Evolutionary conservation across 768 basidiomycete species (phyloP).

Genomic region (Flagelloscypha sp.): DNA sequence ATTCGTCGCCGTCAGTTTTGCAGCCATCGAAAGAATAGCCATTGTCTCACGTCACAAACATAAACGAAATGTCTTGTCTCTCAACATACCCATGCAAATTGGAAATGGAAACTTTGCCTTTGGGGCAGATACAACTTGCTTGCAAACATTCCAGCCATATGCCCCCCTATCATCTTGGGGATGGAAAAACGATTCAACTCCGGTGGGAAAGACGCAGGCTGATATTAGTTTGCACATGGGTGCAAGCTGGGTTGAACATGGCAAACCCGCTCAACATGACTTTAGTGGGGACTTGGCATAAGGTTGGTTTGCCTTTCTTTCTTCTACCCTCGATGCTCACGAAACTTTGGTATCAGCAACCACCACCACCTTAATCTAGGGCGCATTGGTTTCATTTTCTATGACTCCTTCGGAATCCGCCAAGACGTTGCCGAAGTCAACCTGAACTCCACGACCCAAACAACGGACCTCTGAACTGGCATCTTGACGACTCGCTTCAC

Average conservation of each 20-base stretch:
- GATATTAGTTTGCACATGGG: slow-evolving; percentile 42
- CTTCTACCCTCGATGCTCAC: slow-evolving; percentile 27
- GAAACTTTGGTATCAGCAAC: slow-evolving; percentile 53
- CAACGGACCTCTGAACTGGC: slow-evolving; percentile 51
- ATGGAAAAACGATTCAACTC: slow-evolving; percentile 53
- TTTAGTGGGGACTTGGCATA: too few species aligned
- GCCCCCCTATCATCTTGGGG: slow-evolving; percentile 53
- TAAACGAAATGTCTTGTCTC: slow-evolving; percentile 35
- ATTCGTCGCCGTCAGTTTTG: neutral
- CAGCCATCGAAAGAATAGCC: slow-evolving; percentile 32
- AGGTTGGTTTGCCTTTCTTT: too few species aligned
- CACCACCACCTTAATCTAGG: slow-evolving; percentile 52
- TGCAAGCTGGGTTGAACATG: slow-evolving; percentile 43
- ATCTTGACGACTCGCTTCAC: slow-evolving; percentile 37
- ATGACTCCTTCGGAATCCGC: slow-evolving; percentile 17
- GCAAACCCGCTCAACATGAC: slow-evolving; percentile 39
- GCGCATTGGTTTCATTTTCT: slow-evolving; percentile 38
- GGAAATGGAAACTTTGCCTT: slow-evolving; percentile 60
- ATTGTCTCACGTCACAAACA: slow-evolving; percentile 46
- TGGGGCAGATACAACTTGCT: slow-evolving; percentile 47
- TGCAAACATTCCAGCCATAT: slow-evolving; percentile 50
- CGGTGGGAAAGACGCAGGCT: slow-evolving; percentile 29
- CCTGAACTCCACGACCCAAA: slow-evolving; percentile 28
- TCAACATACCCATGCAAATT: slow-evolving; percentile 46
- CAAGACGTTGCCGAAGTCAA: slow-evolving; percentile 29